Evolutionary conservation across 2,329 filamentous ascomycete genomes (phyloP), one percentile per base, ranked within the genome.

Genomic region (Pestalotiopsis sp.): DNA sequence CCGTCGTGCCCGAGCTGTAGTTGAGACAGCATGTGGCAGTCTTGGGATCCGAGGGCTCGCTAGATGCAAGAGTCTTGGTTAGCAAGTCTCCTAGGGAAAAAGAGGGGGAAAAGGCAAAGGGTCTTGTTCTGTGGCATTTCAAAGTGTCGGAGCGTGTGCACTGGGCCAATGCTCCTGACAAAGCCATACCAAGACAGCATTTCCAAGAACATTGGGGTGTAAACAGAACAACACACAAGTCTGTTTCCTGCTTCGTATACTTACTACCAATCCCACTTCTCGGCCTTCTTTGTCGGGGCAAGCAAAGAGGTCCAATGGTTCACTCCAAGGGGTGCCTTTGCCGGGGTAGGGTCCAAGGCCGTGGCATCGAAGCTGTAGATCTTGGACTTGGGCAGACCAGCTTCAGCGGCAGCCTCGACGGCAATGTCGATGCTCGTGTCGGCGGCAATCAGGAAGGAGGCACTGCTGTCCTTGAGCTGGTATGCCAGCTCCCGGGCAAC

Each of bases 1-100:
- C 93, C 0, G 94, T 97, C 1, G 92, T 95, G 12, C 93, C 90
- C 38, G 88, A 91, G 72, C 89, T 92, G 80, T 95, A 97, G 79
- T 97, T 96, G 70, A 97, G 86, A 27, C 89, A 91, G 72, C 91
- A 88, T 1, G 88, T 87, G 4, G 85, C 84, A 27, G 81, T 78
- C 68, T 84, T 84, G 2, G 88, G 80, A 56, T 86, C 82, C 0
- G 81, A 78, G 0, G 83, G 85, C 68, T 90, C 85, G 17, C 45
- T 52, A 14, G 17, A 52, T 9, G 11, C 31, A n/a, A 52, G 45
- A 52, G 14, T 14, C 6, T 17, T 52, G 45, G n/a, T 52, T 23
- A 52, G 45, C 45, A 52, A 45, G 3, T 17, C 45, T 52, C 31
- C 2, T 36, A 36, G 31, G 2, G 9, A 2, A 36, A 36, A 36